Evolutionary conservation across 257 asterid species (phyloP), one percentile per base, ranked within the genome.

Genomic region (Paulownia fortunei): DNA sequence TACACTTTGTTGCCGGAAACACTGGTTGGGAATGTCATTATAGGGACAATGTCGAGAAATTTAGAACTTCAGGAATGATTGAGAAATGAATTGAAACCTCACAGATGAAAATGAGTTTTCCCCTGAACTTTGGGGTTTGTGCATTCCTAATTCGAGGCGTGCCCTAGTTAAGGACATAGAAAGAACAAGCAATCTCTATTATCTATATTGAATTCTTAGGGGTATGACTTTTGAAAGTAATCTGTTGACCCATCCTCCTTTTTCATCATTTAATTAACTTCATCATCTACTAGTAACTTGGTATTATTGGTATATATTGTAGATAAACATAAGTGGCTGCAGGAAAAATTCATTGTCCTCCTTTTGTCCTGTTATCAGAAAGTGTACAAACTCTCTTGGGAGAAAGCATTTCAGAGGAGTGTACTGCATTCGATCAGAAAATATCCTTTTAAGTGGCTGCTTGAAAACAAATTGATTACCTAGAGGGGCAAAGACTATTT

Each of bases 271-370:
- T 54, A 3, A 16, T 18, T 18, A 18, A 18, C 61, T 52, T 21
- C 30, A 54, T n/a, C 30, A 54, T 54, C 37, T 60, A 21, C 67
- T 60, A 60, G 39, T 60, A 26, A 60, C 66, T 60, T 32, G n/a
- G 42, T 60, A 27, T 13, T 60, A 12, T 12, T 27, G 23, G 44
- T 60, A 60, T 60, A 60, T 30, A 60, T 27, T 27, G 67, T 26
- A 58, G 0, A 58, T 4, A 60, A 30, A 60, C 15, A 37, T 24
- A 60, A 60, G 67, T 27, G 23, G 42, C 67, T 60, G 67, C 9
- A 60, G 19, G 8, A 60, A 8, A 56, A 21, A 2, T 1, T 23
- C 15, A 8, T 56, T n/a, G n/a, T n/a, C 36, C 0, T 56, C 3
- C 9, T 60, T 27, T 13, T 30, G 4, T 30, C 23, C 37, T 3